These are phyloP conservation scores for Funneliformis caledonium DNA, from an alignment of 371 early-diverging fungal species.

Conservation along the genomic window DNA sequence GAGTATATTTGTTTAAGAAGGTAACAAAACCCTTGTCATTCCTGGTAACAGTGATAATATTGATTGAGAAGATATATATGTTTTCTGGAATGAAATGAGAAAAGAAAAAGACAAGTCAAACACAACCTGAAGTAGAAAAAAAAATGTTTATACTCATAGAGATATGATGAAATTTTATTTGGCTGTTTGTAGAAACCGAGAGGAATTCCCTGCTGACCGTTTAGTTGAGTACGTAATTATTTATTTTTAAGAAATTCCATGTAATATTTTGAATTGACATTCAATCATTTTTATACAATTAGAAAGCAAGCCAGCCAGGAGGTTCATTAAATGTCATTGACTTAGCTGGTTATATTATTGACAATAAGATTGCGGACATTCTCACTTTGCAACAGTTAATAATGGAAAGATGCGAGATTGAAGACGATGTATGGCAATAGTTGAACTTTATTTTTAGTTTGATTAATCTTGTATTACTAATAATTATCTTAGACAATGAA, in stretches of 20 bases:
- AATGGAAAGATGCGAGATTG: slow-evolving; percentile 64
- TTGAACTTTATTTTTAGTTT: slow-evolving; percentile 15
- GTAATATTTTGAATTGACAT: neutral
- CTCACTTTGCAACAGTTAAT: slow-evolving; percentile 57
- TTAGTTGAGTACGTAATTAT: slow-evolving; percentile 50
- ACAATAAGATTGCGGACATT: slow-evolving; percentile 58
- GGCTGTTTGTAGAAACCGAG: slow-evolving; percentile 58
- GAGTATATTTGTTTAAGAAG: too few species aligned
- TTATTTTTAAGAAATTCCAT: neutral
- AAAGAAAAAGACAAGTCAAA: neutral
- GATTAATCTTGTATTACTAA: neutral
- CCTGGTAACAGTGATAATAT: slow-evolving; percentile 40
- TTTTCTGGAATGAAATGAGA: slow-evolving; percentile 45
- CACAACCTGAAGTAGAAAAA: slow-evolving; percentile 12
- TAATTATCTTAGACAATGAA: slow-evolving; percentile 57
- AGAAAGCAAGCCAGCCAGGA: slow-evolving; percentile 13
- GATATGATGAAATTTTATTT: slow-evolving; percentile 51
- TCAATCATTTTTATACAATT: slow-evolving; percentile 31
- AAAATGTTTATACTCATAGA: slow-evolving; percentile 47
- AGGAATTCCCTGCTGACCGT: slow-evolving; percentile 56
- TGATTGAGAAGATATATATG: slow-evolving; percentile 49
- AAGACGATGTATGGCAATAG: slow-evolving; percentile 59
- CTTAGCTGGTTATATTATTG: slow-evolving; percentile 43
- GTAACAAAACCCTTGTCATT: neutral
- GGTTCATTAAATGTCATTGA: neutral